These are phyloP conservation scores for Fraxinus ornus DNA, from an alignment of 305 asterid species.

Conservation along the genomic window DNA sequence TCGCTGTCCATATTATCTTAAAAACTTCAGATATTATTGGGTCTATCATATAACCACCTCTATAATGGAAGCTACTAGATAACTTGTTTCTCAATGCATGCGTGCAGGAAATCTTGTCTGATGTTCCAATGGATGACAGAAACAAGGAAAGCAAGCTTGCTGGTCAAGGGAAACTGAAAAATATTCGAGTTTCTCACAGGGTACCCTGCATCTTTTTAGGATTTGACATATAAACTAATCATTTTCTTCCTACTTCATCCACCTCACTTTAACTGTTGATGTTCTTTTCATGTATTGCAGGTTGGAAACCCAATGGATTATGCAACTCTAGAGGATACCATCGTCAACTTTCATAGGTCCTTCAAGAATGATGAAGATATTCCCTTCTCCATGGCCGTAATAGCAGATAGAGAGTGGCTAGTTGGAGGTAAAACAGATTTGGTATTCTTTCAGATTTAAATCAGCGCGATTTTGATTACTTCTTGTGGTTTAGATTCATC, in stretches of 20 bases:
- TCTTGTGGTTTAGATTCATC: conserved; percentile 59
- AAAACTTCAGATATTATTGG: not conserved
- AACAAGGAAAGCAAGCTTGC: conserved; percentile 54
- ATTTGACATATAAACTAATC: conserved; percentile 7
- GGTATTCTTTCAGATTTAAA: conserved; percentile 12
- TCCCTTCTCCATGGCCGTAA: conserved; percentile 84
- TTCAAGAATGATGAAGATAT: conserved; percentile 53
- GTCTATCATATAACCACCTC: not conserved
- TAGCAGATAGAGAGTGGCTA: conserved; percentile 87
- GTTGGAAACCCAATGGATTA: conserved; percentile 95
- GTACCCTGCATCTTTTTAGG: conserved; percentile 38
- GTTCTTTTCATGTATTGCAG: conserved; percentile 39
- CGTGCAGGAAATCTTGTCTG: conserved; percentile 84
- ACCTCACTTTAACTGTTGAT: not conserved
- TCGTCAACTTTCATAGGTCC: conserved; percentile 50
- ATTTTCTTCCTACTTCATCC: conserved; percentile 14
- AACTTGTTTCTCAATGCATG: conserved; percentile 16
- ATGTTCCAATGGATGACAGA: conserved; percentile 84
- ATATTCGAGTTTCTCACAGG: conserved; percentile 75
- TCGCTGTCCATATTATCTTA: not conserved
- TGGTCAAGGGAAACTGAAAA: conserved; percentile 66
- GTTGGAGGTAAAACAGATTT: conserved; percentile 67
- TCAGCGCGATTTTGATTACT: conserved; percentile 15
- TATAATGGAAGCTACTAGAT: conserved; percentile 6
- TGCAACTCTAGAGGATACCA: conserved; percentile 65